Evolutionary conservation across 495 filamentous ascomycete species (phyloP), one percentile per base, ranked within the genome.

Genomic region (Echria macrotheca): DNA sequence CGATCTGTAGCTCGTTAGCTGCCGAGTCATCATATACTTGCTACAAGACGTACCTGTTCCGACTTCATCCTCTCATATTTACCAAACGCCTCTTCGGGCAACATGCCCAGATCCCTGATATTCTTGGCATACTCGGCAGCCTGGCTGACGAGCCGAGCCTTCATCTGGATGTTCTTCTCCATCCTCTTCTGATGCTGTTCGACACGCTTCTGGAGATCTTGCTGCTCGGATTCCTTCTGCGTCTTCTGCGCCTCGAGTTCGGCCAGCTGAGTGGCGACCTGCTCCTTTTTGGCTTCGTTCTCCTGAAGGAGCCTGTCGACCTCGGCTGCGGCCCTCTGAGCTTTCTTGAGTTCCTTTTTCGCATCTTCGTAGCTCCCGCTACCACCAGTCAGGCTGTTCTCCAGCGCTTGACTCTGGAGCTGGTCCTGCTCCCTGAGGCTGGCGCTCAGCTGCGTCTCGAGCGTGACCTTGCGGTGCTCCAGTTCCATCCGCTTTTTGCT

Each of bases 41-140:
- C n/a, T n/a, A n/a, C n/a, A n/a, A n/a, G 24, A 67, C 75, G 60
- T 66, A 82, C 84, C 26, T 75, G 75, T 53, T 95, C 89, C 19
- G 84, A 80, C 52, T 87, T 82, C 37, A 84, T 80, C 58, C 81
- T 85, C 57, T 87, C 80, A 59, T 91, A 99, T 58, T 90, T 93
- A 40, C 85, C 86, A 59, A 95, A 95, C 3, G 93, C 93, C 54
- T 95, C 90, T 36, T 97, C 90, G 2, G 93, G 94, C 11, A 99
- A 76, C 21, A 93, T 89, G 56, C 93, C 93, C 6, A 99, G 74
- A 55, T 96, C 89, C 45, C 90, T 83, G 53, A 99, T 96, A 47
- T 91, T 93, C 54, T 85, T 81, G 32, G 80, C 80, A 52, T 86
- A 87, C 58, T 95, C 91, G 2, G 80, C 76, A 5, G 83, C 84